Conservation (phyloP, 139 green algal species). For the Tetradesmus obliquus region DNA sequence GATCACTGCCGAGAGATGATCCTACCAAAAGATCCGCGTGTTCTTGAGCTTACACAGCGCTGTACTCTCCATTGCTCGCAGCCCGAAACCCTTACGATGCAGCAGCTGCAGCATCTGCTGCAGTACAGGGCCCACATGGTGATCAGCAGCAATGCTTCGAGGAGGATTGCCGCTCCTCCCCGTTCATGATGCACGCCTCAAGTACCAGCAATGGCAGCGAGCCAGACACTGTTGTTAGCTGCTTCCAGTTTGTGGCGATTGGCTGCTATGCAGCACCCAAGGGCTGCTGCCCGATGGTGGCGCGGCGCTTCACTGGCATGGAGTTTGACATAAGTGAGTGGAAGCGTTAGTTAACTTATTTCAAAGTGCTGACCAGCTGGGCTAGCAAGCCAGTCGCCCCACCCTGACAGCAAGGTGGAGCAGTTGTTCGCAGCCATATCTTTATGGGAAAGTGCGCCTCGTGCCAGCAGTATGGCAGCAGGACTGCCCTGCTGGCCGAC, state of each 20-base stretch:
- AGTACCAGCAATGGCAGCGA: neutral
- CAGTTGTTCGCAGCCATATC: too few relatives aligned
- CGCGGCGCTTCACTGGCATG: slow-evolving; percentile 41
- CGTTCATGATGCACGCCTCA: slow-evolving; percentile 48
- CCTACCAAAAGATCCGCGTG: too few relatives aligned
- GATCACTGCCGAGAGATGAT: neutral
- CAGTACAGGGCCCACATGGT: neutral
- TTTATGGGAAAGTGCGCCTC: too few relatives aligned
- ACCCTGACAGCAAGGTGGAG: too few relatives aligned
- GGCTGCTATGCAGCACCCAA: slow-evolving; percentile 47
- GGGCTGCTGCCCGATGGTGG: slow-evolving; percentile 41
- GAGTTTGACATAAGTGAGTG: slow-evolving; percentile 45
- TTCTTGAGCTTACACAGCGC: neutral
- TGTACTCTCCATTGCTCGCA: neutral
- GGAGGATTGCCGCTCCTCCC: slow-evolving; percentile 28
- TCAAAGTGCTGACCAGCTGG: too few relatives aligned
- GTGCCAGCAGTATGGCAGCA: too few relatives aligned
- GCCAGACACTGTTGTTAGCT: neutral
- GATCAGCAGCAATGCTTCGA: slow-evolving; percentile 38
- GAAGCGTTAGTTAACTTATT: too few relatives aligned
- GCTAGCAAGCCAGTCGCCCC: too few relatives aligned
- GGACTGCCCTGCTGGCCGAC: too few relatives aligned
- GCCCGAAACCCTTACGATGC: neutral
- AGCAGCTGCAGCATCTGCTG: slow-evolving; percentile 5
- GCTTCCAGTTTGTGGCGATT: slow-evolving; percentile 49